phyloP scores from a whole-genome alignment of 345 rosid genomes.

The Eucalyptus shirleyi region DNA sequence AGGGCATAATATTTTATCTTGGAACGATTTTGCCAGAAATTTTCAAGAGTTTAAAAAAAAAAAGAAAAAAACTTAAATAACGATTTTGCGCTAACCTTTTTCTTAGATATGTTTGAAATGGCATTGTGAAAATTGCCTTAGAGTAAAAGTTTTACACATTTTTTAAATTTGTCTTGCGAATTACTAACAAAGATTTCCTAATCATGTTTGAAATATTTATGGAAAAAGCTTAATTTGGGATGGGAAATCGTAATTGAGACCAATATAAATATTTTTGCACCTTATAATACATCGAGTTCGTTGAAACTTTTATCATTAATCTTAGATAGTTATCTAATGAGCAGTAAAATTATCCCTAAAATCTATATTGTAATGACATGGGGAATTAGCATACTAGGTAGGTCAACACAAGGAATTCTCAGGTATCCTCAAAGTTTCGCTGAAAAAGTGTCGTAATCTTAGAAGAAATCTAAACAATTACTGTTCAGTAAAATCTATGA shows the following conservation, averaged over 20 bases:
- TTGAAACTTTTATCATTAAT: not conserved
- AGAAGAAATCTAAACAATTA: not conserved
- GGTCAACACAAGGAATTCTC: not conserved
- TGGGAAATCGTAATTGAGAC: not conserved
- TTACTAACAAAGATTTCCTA: not conserved
- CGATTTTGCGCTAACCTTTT: too few relatives aligned
- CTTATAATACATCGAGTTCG: not conserved
- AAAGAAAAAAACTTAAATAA: too few relatives aligned
- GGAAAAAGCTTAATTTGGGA: not conserved
- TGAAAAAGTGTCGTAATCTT: accelerated
- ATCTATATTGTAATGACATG: accelerated
- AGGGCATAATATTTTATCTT: not conserved
- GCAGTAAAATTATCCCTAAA: accelerated
- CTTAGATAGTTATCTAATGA: accelerated
- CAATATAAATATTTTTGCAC: accelerated
- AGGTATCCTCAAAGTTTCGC: not conserved
- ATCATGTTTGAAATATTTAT: not conserved
- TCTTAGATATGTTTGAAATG: not conserved
- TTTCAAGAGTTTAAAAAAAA: not conserved
- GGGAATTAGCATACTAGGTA: not conserved
- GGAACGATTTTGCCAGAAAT: not conserved
- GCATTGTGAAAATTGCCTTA: too few relatives aligned
- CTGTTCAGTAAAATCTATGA: not conserved
- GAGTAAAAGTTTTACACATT: not conserved
- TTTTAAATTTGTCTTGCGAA: not conserved